A percentile compares a stretch with the other conserved stretches of the same genome.
Conservation (phyloP, 2,329 filamentous ascomycete genomes). For the Nannizziopsis barbatae region DNA sequence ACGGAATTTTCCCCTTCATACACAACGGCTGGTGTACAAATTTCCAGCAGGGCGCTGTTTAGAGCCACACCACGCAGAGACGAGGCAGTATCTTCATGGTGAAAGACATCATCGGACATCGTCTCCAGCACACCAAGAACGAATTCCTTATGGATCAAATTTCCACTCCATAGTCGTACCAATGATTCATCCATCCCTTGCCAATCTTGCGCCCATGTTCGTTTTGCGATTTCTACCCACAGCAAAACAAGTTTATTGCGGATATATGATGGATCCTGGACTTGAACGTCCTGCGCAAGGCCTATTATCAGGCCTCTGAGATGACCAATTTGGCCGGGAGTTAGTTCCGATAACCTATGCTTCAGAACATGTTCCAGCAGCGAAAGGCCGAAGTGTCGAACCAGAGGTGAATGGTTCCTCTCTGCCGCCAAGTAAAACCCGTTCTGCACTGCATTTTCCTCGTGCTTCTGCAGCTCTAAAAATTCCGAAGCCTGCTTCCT, state of each 20-base stretch:
- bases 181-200: slow-evolving; percentile 84
- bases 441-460: slow-evolving; percentile 67
- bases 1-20: slow-evolving; percentile 66
- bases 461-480: slow-evolving; percentile 73
- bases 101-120: slow-evolving; percentile 88
- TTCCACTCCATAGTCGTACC: slow-evolving; percentile 61
- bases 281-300: slow-evolving; percentile 60
- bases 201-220: slow-evolving; percentile 88
- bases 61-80: slow-evolving; percentile 71
- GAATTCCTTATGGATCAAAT: slow-evolving; percentile 63
- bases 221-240: slow-evolving; percentile 90
- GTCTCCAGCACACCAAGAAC: slow-evolving; percentile 83
- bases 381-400: slow-evolving; percentile 88
- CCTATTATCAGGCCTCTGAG: slow-evolving; percentile 67
- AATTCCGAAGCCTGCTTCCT: slow-evolving; percentile 74
- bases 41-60: slow-evolving; percentile 82
- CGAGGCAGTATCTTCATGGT: slow-evolving; percentile 76
- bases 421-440: slow-evolving; percentile 75
- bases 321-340: slow-evolving; percentile 52
- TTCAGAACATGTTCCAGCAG: slow-evolving; percentile 82
- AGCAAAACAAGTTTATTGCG: slow-evolving; percentile 89
- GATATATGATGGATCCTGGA: slow-evolving; percentile 67
- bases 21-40: slow-evolving; percentile 71
- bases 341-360: slow-evolving; percentile 70
- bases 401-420: slow-evolving; percentile 60